These are phyloP conservation scores for Gastrodia elata DNA, from an alignment of 106 monocot species.

Conservation along the genomic window DNA sequence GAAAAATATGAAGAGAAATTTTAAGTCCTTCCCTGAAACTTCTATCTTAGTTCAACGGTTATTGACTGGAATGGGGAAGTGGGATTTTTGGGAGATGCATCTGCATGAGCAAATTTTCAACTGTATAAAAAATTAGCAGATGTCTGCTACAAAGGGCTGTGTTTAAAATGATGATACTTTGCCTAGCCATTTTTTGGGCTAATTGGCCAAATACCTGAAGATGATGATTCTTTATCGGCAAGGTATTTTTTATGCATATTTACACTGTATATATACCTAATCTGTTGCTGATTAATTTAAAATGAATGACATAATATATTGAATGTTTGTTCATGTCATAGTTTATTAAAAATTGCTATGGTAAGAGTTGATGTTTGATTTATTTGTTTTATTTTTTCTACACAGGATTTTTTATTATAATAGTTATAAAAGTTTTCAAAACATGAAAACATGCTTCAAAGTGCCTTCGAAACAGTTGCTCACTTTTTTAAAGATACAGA, in stretches of 20 bases:
- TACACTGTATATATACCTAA: background rate
- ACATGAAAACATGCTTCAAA: no score
- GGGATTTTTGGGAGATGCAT: background rate
- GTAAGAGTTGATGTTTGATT: no score
- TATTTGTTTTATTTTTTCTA: no score
- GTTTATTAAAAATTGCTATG: background rate
- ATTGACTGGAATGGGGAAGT: background rate
- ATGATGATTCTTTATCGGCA: background rate
- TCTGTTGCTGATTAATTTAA: background rate
- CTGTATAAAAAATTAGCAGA: background rate
- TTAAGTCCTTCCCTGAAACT: background rate
- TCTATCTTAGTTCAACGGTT: background rate
- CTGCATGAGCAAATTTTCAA: background rate
- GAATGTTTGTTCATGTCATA: background rate
- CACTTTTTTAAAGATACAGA: background rate
- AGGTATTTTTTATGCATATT: background rate
- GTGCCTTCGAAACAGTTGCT: no score
- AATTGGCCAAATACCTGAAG: background rate
- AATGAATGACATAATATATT: background rate
- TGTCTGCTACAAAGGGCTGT: background rate
- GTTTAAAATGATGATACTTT: background rate
- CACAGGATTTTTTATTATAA: no score
- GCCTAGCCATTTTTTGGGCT: background rate
- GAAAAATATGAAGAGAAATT: slow-evolving; percentile 2
- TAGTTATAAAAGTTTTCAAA: no score